Conservation (phyloP, 1,284 basidiomycete species). For the Malassezia arunalokei region DNA sequence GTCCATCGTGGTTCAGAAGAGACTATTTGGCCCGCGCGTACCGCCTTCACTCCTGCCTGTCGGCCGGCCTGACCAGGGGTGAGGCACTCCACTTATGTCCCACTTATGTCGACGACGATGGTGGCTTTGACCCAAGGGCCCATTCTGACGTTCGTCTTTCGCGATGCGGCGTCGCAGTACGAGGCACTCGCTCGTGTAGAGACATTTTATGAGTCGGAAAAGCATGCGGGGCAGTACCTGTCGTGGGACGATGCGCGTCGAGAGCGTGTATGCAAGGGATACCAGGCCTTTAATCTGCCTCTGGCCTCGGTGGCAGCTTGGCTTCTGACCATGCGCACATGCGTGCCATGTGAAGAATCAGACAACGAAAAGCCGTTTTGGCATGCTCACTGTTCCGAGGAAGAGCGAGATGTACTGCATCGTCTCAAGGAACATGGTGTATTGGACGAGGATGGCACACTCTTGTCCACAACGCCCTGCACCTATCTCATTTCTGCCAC, state of each 20-base stretch:
- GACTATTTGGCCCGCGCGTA: background rate
- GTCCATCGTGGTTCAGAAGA: background rate
- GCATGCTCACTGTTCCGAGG: slow-evolving; percentile 19
- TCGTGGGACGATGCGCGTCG: slow-evolving; percentile 20
- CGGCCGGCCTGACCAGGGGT: too few species aligned
- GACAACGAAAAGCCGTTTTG: slow-evolving; percentile 20
- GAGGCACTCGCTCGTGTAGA: slow-evolving; percentile 35
- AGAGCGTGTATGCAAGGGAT: slow-evolving; percentile 30
- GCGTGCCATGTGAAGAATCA: background rate
- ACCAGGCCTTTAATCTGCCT: slow-evolving; percentile 42
- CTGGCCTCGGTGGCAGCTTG: slow-evolving; percentile 22
- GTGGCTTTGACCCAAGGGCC: slow-evolving; percentile 14
- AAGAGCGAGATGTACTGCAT: slow-evolving; percentile 26
- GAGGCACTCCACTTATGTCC: background rate
- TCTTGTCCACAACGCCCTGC: background rate
- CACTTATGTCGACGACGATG: background rate
- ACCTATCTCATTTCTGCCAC: slow-evolving; percentile 36
- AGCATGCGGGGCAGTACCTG: slow-evolving; percentile 19
- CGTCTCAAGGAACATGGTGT: slow-evolving; percentile 19
- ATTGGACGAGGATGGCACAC: background rate
- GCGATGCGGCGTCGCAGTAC: slow-evolving; percentile 23
- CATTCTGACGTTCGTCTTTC: slow-evolving; percentile 35
- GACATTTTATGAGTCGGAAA: slow-evolving; percentile 35
- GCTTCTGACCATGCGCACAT: slow-evolving; percentile 28
- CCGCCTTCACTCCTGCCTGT: too few species aligned